Base-by-base conservation (phyloP, 2,329 filamentous ascomycete species). In the Curvularia hawaiiensis region DNA sequence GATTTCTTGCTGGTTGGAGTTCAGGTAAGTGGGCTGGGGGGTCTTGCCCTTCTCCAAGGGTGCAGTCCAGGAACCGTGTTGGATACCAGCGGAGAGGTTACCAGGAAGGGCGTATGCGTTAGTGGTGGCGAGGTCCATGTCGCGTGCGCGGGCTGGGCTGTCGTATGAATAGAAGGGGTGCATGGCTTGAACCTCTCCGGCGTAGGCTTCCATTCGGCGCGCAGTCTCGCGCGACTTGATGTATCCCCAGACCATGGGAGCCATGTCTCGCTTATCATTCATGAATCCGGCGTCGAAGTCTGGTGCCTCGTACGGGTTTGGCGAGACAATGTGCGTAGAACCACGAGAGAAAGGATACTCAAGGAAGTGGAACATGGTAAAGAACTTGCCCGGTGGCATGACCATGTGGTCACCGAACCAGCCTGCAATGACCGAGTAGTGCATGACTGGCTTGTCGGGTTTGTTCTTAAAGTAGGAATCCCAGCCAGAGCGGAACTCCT, bases 391-490 rank as follows among this genome's bases (percentile, higher is more conserved):
- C 1, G 88, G 84, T 0, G 89, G 89, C 83, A 90, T 88, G 49
- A 78, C 73, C 76, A 84, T 83, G 68, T 84, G 79, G 68, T 75
- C 75, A 52, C 79, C 79, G 57, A 80, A 81, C 77, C 77, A 80
- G 16, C 75, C 72, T 9, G 88, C 80, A 69, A 93, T 92, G 54
- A 92, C 85, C 7, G 72, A 89, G 78, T 93, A 93, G 72, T 93
- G 90, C 90, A 93, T 93, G 43, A 93, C 90, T 0, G 90, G 90
- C 82, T 93, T 93, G 77, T 93, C 90, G 1, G 89, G 89, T 80
- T 92, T 92, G 72, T 93, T 78, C 80, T 91, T 90, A 77, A 93
- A 94, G 79, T 94, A 93, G 52, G 84, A 88, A 67, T 93, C 86
- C 89, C 90, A 94, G 2, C 90, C 89, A 7, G 84, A 83, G 45